Evolutionary conservation across 495 filamentous ascomycete species (phyloP).

Genomic region (Entonaema liquescens): DNA sequence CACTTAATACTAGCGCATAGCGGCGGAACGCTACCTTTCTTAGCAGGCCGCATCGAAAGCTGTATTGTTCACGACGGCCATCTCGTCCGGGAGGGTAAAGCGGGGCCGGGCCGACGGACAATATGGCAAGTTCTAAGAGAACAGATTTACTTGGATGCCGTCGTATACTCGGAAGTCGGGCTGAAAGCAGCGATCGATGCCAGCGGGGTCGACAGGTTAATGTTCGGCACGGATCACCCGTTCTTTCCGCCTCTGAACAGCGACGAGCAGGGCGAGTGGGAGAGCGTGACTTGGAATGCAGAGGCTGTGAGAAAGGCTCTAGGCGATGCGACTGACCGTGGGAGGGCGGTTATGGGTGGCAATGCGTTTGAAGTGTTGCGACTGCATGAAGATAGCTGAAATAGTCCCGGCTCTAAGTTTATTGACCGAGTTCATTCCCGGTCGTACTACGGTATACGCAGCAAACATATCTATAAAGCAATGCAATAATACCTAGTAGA

Average conservation of each 20-base stretch:
- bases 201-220: constrained; percentile 69
- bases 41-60: constrained; percentile 88
- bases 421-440: neutral
- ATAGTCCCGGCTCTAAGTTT: neutral
- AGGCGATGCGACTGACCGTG: constrained; percentile 58
- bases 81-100: constrained; percentile 62
- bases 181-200: constrained; percentile 76
- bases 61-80: constrained; percentile 85
- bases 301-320: constrained; percentile 72
- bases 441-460: too few relatives aligned
- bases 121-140: constrained; percentile 83
- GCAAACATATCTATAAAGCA: too few relatives aligned
- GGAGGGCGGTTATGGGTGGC: constrained; percentile 67
- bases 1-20: constrained; percentile 85
- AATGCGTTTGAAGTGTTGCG: constrained; percentile 74
- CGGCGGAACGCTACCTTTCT: constrained; percentile 87
- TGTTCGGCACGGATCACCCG: constrained; percentile 93
- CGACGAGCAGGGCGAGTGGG: constrained; percentile 73
- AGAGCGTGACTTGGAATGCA: constrained; percentile 82
- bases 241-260: constrained; percentile 86
- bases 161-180: constrained; percentile 79
- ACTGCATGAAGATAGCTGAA: constrained; percentile 53
- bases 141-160: constrained; percentile 93
- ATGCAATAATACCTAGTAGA: too few relatives aligned
- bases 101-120: constrained; percentile 58